phyloP scores from a whole-genome alignment of 768 basidiomycete genomes.

The Mycena haematopus region DNA sequence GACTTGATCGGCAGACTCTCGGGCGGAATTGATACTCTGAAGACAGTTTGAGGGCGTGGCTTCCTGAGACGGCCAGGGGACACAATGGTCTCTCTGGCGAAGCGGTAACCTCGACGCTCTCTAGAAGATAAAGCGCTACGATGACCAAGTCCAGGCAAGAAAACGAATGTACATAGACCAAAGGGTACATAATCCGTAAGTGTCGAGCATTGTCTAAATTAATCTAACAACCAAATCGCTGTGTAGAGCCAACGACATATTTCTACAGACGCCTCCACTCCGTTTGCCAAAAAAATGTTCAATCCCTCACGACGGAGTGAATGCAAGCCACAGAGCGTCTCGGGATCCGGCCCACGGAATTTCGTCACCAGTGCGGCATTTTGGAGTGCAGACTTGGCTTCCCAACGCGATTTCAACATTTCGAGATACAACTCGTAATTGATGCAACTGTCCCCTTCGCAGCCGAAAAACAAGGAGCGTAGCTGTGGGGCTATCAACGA shows the following conservation, averaged over 20 bases:
- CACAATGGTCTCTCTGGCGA: too few species aligned
- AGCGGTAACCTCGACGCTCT: too few species aligned
- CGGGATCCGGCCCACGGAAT: not conserved
- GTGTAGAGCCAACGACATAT: not conserved
- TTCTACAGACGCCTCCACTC: not conserved
- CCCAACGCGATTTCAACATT: constrained; percentile 4
- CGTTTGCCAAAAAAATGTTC: not conserved
- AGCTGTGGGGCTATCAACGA: not conserved
- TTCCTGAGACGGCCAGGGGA: too few species aligned
- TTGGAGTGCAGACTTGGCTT: not conserved
- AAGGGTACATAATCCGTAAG: too few species aligned
- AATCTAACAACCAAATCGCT: too few species aligned
- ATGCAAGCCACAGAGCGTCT: not conserved
- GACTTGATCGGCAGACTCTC: too few species aligned
- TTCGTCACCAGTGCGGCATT: not conserved
- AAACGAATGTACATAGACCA: too few species aligned
- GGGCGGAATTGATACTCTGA: too few species aligned
- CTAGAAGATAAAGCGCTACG: too few species aligned
- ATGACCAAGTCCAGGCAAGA: too few species aligned
- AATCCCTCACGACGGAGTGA: not conserved
- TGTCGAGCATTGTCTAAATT: too few species aligned
- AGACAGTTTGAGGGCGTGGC: too few species aligned
- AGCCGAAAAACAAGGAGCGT: not conserved
- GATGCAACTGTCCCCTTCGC: not conserved
- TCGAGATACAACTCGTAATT: not conserved